Evolutionary conservation across 2,329 filamentous ascomycete genomes (phyloP).

Genomic region (Fusarium hostae): DNA sequence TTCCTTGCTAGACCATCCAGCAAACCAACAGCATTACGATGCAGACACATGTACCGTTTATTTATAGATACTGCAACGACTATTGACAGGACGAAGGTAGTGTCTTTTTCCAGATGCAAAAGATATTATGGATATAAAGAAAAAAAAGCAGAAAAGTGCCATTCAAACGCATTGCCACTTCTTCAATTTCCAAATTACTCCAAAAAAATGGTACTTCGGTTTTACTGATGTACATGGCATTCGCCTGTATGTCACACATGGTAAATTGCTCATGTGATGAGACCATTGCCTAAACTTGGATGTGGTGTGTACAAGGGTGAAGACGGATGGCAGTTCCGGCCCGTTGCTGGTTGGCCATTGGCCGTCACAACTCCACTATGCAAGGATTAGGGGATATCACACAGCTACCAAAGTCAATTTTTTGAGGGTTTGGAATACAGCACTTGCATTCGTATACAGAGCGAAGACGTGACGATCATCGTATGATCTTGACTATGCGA

Average conservation of each 20-base stretch:
- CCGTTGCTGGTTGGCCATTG: accelerated
- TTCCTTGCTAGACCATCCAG: accelerated
- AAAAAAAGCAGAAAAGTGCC: too few species aligned
- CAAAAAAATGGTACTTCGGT: too few species aligned
- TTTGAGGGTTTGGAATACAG: accelerated
- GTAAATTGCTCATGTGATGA: neutral
- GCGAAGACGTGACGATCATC: neutral
- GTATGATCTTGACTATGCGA: neutral
- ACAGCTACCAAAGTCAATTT: neutral
- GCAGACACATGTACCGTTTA: too few species aligned
- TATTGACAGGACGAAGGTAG: neutral
- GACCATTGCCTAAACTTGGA: accelerated
- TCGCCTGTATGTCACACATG: neutral
- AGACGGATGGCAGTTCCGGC: neutral
- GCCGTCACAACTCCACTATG: neutral
- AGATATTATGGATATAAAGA: too few species aligned
- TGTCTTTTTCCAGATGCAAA: neutral
- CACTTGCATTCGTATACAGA: accelerated
- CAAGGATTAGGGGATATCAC: neutral
- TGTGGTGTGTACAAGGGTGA: neutral
- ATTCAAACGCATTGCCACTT: neutral
- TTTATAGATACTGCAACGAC: neutral
- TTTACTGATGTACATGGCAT: too few species aligned
- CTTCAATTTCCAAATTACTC: too few species aligned
- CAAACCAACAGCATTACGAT: neutral